Evolutionary conservation across 768 basidiomycete species (phyloP), one percentile per base, ranked within the genome.

Genomic region (Mycena amicta): DNA sequence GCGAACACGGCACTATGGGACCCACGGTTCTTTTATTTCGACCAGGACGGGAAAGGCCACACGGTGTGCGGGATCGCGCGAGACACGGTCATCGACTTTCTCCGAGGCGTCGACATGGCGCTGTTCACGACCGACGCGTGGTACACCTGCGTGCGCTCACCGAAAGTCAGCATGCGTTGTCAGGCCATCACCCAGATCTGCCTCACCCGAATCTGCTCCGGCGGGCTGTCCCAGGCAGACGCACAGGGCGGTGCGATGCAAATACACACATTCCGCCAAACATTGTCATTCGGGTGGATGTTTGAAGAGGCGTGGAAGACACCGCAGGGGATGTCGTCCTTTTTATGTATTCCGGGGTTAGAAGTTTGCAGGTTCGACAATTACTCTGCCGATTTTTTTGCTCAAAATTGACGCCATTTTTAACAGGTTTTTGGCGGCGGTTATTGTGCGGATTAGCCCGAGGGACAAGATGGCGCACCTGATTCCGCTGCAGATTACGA

Each of bases 1-100:
- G 22, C 58, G 3, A 53, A 60, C 33, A 27, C 52, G 15, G 33
- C 33, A 11, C 50, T 63, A 6, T 60, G 46, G 4, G 62, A 63
- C 52, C 62, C 52, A n/a, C 58, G 59, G 1, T 63, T 56, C 47
- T 60, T 63, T 50, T 60, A 60, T 25, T 63, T 63, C 13, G 62
- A 63, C 22, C 15, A 18, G 18, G 56, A 57, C 1, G 55, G 52
- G 1, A 46, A 33, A 18, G 62, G 62, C 2, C 59, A 57, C 22
- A 53, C 52, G 16, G 11, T 46, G 3, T 57, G 52, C 28, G 62
- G 62, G 26, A 3, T 57, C 3, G 55, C 31, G 6, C 62, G 62
- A 4, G 62, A 63, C 23, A 23, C 30, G 16, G 27, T 63, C 37
- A 28, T 55, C 8, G 50, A 55, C 50, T 27, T 46, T 3, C 49